phyloP scores from a whole-genome alignment of 768 basidiomycete species.

The Collybia sordida region DNA sequence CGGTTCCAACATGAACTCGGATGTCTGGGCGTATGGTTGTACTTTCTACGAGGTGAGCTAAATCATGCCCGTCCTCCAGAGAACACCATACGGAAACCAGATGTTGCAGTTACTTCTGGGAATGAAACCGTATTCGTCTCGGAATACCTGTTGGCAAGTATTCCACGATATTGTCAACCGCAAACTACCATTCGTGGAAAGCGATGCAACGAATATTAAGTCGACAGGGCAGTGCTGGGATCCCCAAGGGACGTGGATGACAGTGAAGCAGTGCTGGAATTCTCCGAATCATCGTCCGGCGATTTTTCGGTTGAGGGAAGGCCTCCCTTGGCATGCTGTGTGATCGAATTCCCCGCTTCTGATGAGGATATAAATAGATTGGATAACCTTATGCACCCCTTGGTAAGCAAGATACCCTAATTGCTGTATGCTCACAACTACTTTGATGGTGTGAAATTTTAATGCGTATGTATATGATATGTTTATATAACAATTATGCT shows the following conservation, averaged over 20 bases:
- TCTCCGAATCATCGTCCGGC: neutral
- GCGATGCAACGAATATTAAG: neutral
- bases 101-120: neutral
- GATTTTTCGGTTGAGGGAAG: too few species aligned
- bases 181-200: neutral
- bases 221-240: too few species aligned
- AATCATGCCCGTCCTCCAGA: neutral
- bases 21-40: conserved; percentile 36
- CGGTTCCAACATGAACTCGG: conserved; percentile 15
- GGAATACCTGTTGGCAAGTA: neutral
- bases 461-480: too few species aligned
- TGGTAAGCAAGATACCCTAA: too few species aligned
- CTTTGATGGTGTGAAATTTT: too few species aligned
- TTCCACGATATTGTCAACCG: neutral
- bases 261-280: neutral
- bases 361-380: too few species aligned
- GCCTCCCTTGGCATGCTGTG: too few species aligned
- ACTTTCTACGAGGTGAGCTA: conserved; percentile 29
- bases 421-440: too few species aligned
- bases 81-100: too few species aligned
- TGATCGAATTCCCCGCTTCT: too few species aligned
- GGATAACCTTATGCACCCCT: too few species aligned
- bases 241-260: neutral
- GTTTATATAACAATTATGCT: too few species aligned
- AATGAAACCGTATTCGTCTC: neutral